Base-by-base conservation (phyloP, 352 stramenopile genomes). In the Phytophthora pisi region DNA sequence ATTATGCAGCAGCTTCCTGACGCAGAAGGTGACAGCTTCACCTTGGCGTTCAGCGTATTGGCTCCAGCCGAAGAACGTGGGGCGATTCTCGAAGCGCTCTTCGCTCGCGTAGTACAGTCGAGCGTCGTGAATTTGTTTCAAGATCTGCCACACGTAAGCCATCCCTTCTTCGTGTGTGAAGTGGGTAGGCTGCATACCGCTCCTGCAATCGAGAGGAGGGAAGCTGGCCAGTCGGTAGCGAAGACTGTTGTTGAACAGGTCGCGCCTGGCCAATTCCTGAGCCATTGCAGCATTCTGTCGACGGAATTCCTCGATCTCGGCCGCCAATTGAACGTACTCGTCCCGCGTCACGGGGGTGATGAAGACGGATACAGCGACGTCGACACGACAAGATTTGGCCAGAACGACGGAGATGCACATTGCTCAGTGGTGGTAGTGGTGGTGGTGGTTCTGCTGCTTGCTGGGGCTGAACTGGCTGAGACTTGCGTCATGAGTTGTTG, bases 31-130 rank as follows among this genome's bases (percentile, higher is more conserved):
- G 51, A 80, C 70, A 0, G 70, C 62, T 13, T 68, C 28, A 23
- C 66, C 74, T 16, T 64, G 51, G 0, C 54, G 68, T 10, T 62
- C 34, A 15, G 66, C 54, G 15, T 79, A 70, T 16, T 85, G 74
- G 13, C 66, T 83, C 76, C 76, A 87, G n/a, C 64, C 79, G 67
- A 72, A 79, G 71, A 57, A 84, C 72, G n/a, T 64, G 50, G 64
- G 71, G 5, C 58, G 58, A 23, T 57, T 55, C 5, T 11, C 56
- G 56, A 72, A 74, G 3, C 49, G 52, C 34, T 72, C 24, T 38
- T 71, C 61, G 4, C 46, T 52, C 3, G 38, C 60, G 50, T 78
- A 64, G n/a, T 58, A 57, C 28, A 66, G 31, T 18, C 73, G 70
- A 3, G 73, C 61, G 8, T 65, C 66, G 8, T 42, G 46, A 50